Conservation (phyloP, 1,284 basidiomycete genomes). For the Inonotus hispidus region DNA sequence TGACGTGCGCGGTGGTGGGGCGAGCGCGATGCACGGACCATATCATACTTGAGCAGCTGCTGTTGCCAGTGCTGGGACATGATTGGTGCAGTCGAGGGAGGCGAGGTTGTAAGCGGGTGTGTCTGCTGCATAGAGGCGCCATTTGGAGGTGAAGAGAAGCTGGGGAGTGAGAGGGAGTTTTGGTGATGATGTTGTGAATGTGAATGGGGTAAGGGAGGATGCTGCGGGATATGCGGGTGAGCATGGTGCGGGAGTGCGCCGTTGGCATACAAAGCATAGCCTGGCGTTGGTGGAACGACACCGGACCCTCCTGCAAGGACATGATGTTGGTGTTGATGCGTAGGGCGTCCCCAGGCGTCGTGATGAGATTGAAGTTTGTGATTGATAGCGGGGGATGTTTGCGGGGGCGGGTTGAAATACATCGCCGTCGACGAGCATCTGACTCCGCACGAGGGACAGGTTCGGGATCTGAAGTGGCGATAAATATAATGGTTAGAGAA, state of each 20-base stretch:
- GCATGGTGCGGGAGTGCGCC: conserved; percentile 58
- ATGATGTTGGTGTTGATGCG: conserved; percentile 40
- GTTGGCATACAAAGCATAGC: conserved; percentile 67
- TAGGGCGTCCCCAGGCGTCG: conserved; percentile 58
- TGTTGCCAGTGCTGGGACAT: conserved; percentile 75
- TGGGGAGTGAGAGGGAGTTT: conserved; percentile 58
- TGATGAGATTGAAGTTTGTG: conserved; percentile 66
- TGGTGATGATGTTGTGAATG: conserved; percentile 62
- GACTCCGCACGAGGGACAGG: background rate
- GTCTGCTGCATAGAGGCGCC: conserved; percentile 49
- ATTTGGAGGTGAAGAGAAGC: conserved; percentile 61
- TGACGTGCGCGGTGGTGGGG: conserved; percentile 77
- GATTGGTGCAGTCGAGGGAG: conserved; percentile 49
- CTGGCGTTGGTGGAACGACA: conserved; percentile 58
- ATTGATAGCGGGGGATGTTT: conserved; percentile 70
- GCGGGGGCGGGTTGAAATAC: conserved; percentile 63
- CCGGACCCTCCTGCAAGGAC: conserved; percentile 52
- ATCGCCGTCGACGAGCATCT: conserved; percentile 34
- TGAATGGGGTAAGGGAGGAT: conserved; percentile 59
- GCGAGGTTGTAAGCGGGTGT: too few relatives aligned
- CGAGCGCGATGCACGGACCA: conserved; percentile 68
- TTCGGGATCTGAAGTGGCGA: background rate
- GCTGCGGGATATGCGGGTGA: conserved; percentile 41
- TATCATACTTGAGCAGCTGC: conserved; percentile 76
- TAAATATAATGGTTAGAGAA: background rate